A percentile compares a stretch with the other conserved stretches of the same genome.
Conservation (phyloP, 345 rosid species). For the Heritiera fomes region DNA sequence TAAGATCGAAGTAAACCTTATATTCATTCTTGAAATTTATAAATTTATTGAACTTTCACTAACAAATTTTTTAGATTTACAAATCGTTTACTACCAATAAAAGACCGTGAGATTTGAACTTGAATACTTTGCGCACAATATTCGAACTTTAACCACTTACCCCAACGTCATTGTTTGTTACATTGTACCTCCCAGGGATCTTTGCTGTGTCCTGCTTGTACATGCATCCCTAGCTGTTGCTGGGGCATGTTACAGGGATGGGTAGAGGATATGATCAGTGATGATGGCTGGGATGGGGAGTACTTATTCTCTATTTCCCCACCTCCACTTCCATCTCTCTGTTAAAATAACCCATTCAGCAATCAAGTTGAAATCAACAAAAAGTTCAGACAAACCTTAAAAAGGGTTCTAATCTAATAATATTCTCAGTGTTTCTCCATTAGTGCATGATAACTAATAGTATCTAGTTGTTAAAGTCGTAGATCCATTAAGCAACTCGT, state of each 20-base stretch:
- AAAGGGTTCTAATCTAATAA: neutral
- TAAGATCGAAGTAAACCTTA: too few relatives aligned
- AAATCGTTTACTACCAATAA: too few relatives aligned
- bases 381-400: neutral
- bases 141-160: too few relatives aligned
- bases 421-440: neutral
- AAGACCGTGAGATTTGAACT: too few relatives aligned
- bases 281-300: neutral
- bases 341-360: neutral
- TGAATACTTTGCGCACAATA: too few relatives aligned
- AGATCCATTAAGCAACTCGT: neutral
- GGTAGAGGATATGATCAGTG: neutral
- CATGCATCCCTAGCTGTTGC: neutral
- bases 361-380: neutral
- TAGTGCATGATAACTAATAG: constrained; percentile 5
- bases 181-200: neutral
- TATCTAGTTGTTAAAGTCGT: neutral
- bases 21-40: too few relatives aligned
- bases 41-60: too few relatives aligned
- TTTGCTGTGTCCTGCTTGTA: neutral
- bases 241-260: neutral
- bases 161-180: too few relatives aligned
- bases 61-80: too few relatives aligned
- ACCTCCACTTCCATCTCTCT: neutral
- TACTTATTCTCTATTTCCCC: neutral